phyloP scores from a whole-genome alignment of 768 basidiomycete genomes.

The Phaeotremella fagi region DNA sequence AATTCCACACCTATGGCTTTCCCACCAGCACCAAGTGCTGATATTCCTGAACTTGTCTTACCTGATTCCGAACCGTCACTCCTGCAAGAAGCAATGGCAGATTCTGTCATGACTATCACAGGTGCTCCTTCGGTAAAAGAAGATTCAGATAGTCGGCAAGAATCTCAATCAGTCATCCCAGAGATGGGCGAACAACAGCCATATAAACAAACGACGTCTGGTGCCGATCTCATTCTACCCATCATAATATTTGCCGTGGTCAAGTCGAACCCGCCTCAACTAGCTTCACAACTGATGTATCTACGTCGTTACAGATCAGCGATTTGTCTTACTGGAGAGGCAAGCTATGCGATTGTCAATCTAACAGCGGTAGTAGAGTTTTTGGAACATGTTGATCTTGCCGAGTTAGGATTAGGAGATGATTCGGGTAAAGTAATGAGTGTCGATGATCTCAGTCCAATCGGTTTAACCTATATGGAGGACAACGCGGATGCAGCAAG shows the following conservation, averaged over 20 bases:
- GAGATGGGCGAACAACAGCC: background rate
- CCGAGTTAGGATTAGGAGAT: slow-evolving; percentile 55
- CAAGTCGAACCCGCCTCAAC: slow-evolving; percentile 77
- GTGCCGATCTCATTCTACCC: slow-evolving; percentile 83
- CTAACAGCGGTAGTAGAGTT: slow-evolving; percentile 94
- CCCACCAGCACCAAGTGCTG: background rate
- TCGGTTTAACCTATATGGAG: slow-evolving; percentile 62
- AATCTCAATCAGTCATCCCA: background rate
- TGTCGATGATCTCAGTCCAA: slow-evolving; percentile 73
- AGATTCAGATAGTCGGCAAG: background rate
- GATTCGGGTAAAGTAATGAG: slow-evolving; percentile 51
- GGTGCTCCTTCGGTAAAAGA: background rate
- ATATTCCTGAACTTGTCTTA: slow-evolving; percentile 23
- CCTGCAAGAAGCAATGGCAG: slow-evolving; percentile 43
- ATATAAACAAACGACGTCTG: slow-evolving; percentile 23
- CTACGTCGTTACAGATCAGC: slow-evolving; percentile 58
- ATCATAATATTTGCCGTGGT: slow-evolving; percentile 92
- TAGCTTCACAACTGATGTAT: slow-evolving; percentile 63
- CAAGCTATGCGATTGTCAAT: slow-evolving; percentile 89
- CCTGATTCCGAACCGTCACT: slow-evolving; percentile 16
- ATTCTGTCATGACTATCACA: slow-evolving; percentile 34
- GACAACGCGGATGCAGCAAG: slow-evolving; percentile 53
- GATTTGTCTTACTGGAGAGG: slow-evolving; percentile 64
- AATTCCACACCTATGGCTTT: slow-evolving; percentile 9
- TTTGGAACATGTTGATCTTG: slow-evolving; percentile 87